phyloP scores from a whole-genome alignment of 257 asterid genomes.

The Rauvolfia tetraphylla region DNA sequence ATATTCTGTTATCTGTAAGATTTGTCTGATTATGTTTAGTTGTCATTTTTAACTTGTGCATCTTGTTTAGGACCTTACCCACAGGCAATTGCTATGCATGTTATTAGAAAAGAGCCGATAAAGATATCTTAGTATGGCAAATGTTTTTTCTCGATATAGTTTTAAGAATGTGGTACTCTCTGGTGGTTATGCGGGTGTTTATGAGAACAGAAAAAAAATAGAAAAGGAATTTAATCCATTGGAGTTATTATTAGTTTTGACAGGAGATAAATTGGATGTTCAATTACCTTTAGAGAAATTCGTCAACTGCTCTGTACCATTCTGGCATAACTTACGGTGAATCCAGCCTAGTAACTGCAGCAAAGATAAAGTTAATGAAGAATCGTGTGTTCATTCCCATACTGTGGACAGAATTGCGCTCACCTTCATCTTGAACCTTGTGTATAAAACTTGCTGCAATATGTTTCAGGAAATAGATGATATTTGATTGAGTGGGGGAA shows the following conservation, averaged over 20 bases:
- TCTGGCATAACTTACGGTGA: slow-evolving; percentile 60
- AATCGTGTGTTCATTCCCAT: slow-evolving; percentile 13
- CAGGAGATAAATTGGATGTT: neutral
- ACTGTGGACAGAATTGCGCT: slow-evolving; percentile 25
- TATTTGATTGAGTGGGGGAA: slow-evolving; percentile 21
- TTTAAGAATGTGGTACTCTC: neutral
- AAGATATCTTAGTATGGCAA: neutral
- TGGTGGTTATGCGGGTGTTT: neutral
- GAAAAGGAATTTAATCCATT: slow-evolving; percentile 3
- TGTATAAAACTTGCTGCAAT: slow-evolving; percentile 24
- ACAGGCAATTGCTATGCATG: neutral
- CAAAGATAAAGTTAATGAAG: slow-evolving; percentile 31
- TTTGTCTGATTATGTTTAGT: neutral
- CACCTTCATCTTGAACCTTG: slow-evolving; percentile 65
- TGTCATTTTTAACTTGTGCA: slow-evolving; percentile 3
- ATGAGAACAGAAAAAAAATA: neutral
- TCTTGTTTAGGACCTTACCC: neutral
- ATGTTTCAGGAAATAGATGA: slow-evolving; percentile 20
- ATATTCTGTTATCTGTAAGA: neutral
- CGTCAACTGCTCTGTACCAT: slow-evolving; percentile 39
- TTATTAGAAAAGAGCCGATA: neutral
- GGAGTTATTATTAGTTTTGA: neutral
- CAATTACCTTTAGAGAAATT: slow-evolving; percentile 52
- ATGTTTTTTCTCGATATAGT: neutral
- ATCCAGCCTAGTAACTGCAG: slow-evolving; percentile 88